A percentile compares a stretch with the other conserved stretches of the same genome.
Conservation (phyloP, 2,329 filamentous ascomycete species). For the Ceratocystis diversiconidia region DNA sequence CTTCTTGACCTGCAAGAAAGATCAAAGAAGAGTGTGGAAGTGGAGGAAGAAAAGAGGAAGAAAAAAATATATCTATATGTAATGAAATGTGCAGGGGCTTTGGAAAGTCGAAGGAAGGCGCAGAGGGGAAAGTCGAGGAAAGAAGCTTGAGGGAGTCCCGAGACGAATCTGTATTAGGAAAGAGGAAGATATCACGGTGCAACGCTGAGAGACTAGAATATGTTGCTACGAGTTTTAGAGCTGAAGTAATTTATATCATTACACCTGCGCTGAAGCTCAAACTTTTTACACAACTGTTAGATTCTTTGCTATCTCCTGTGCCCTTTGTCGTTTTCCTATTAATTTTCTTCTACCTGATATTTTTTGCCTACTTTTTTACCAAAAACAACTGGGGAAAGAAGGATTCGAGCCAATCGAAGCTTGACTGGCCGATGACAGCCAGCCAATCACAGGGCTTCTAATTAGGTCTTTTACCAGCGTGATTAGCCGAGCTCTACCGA, state of each 20-base stretch:
- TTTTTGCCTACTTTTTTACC: constrained; percentile 9
- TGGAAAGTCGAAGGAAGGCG: constrained; percentile 10
- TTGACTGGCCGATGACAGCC: constrained; percentile 3
- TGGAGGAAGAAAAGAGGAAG: constrained; percentile 6
- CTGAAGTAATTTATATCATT: neutral
- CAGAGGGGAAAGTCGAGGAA: constrained; percentile 6
- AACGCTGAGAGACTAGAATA: neutral
- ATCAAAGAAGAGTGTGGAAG: neutral
- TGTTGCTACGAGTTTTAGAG: neutral
- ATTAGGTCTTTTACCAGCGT: constrained; percentile 12
- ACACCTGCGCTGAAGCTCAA: neutral
- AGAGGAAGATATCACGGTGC: neutral
- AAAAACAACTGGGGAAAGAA: constrained; percentile 12
- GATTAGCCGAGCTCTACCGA: constrained; percentile 19
- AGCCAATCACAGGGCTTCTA: constrained; percentile 17
- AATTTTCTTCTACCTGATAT: constrained; percentile 7
- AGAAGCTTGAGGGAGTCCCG: constrained; percentile 3
- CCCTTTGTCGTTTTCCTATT: neutral
- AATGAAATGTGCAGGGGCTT: constrained; percentile 10
- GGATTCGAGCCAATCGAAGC: constrained; percentile 13
- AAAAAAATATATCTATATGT: constrained; percentile 8
- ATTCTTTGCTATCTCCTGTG: neutral
- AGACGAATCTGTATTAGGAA: constrained; percentile 2
- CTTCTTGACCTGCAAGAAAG: constrained; percentile 6
- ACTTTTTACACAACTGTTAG: neutral